Conservation (phyloP, 495 filamentous ascomycete species). For the Hypoxylon subgilvum region DNA sequence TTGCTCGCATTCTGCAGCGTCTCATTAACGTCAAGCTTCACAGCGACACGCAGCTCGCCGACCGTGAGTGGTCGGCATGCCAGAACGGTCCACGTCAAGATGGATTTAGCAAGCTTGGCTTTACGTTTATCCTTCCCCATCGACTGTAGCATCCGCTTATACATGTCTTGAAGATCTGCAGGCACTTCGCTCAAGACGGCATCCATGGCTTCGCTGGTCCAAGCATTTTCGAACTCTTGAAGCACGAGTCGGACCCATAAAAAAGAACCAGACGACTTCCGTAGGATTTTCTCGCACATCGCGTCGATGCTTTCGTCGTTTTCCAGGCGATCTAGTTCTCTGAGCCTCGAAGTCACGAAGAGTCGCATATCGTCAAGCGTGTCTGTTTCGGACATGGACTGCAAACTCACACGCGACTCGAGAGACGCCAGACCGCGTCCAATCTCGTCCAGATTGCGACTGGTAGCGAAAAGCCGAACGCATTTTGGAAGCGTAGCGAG, state of each 20-base stretch:
- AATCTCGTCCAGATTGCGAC: too few relatives aligned
- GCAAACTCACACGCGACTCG: too few relatives aligned
- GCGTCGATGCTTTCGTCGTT: neutral
- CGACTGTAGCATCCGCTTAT: slow-evolving; percentile 33
- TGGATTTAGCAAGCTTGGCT: slow-evolving; percentile 27
- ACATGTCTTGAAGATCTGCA: slow-evolving; percentile 32
- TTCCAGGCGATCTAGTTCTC: slow-evolving; percentile 30
- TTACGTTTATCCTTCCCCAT: slow-evolving; percentile 32
- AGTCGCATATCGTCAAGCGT: slow-evolving; percentile 40
- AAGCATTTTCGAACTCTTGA: slow-evolving; percentile 36
- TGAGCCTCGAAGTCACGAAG: slow-evolving; percentile 26
- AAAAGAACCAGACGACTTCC: slow-evolving; percentile 43
- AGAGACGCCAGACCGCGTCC: too few relatives aligned
- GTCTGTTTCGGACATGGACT: too few relatives aligned
- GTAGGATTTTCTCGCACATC: slow-evolving; percentile 42
- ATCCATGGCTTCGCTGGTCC: slow-evolving; percentile 40
- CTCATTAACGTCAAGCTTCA: slow-evolving; percentile 41
- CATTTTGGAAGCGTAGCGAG: too few relatives aligned
- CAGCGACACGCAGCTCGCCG: slow-evolving; percentile 32
- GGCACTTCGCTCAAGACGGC: slow-evolving; percentile 36
- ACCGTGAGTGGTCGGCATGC: slow-evolving; percentile 38
- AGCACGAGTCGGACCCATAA: slow-evolving; percentile 45
- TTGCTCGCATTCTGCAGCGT: slow-evolving; percentile 35
- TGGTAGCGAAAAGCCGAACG: too few relatives aligned
- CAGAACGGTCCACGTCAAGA: slow-evolving; percentile 40